These are phyloP conservation scores for Chrysosporium queenslandicum DNA, from an alignment of 2,329 filamentous ascomycete genomes.

Conservation along the genomic window DNA sequence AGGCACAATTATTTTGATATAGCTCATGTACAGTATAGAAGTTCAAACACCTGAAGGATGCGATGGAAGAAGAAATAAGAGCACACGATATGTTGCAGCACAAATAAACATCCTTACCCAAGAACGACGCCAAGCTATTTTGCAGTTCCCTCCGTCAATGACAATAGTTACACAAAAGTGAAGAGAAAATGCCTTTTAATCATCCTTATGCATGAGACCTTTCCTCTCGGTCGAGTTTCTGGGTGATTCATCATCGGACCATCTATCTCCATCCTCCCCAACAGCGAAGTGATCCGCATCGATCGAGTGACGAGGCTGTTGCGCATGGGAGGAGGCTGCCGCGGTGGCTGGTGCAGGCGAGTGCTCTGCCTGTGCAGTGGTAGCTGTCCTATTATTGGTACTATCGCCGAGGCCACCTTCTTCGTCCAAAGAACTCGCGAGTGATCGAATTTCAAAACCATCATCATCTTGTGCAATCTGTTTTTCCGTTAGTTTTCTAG, in stretches of 20 bases:
- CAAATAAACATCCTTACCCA: background rate
- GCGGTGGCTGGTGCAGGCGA: slow-evolving; percentile 41
- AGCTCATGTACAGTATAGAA: background rate
- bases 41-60: background rate
- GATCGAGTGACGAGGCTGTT: slow-evolving; percentile 50
- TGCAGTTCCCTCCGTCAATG: background rate
- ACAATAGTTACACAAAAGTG: background rate
- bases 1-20: background rate
- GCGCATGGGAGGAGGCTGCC: slow-evolving; percentile 26
- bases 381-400: slow-evolving; percentile 18
- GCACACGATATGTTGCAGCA: background rate
- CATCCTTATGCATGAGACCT: slow-evolving; percentile 41
- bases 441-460: slow-evolving; percentile 90
- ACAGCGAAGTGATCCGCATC: slow-evolving; percentile 95
- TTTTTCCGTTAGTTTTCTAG: background rate
- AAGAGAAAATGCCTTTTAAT: slow-evolving; percentile 6
- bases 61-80: background rate
- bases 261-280: slow-evolving; percentile 73
- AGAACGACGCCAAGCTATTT: slow-evolving; percentile 6
- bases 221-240: slow-evolving; percentile 43
- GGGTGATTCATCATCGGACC: slow-evolving; percentile 58
- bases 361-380: slow-evolving; percentile 19
- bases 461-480: slow-evolving; percentile 94
- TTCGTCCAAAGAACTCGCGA: slow-evolving; percentile 64
- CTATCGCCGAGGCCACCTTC: slow-evolving; percentile 39